Percentiles rank a stretch among this genome's conserved stretches.
These are phyloP conservation scores for Hippophae rhamnoides DNA, from an alignment of 306 rosid species.

Conservation along the genomic window DNA sequence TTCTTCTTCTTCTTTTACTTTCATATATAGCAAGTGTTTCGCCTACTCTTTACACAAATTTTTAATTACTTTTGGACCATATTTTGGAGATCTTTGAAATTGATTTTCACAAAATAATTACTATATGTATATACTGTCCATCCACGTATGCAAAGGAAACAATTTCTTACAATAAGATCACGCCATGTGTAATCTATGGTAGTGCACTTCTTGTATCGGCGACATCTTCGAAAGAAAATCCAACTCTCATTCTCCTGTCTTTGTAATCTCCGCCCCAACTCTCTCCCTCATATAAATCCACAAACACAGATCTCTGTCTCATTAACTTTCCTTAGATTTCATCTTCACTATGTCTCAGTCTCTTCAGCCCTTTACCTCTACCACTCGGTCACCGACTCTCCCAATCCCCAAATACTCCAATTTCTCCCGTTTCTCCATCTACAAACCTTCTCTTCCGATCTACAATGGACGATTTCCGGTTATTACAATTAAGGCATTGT, in stretches of 20 bases:
- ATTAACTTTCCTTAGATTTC: neutral
- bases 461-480: conserved; percentile 22
- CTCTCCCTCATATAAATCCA: conserved; percentile 1
- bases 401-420: conserved; percentile 13
- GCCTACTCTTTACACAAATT: no score
- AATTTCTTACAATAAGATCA: no score
- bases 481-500: conserved; percentile 26
- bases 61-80: no score
- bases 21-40: no score
- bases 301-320: neutral
- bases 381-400: conserved; percentile 20
- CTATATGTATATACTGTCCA: no score
- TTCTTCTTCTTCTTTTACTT: no score
- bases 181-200: no score
- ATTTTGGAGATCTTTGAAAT: no score
- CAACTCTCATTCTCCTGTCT: neutral
- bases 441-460: conserved; percentile 7
- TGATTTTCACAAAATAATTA: no score
- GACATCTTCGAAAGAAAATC: conserved; percentile 11
- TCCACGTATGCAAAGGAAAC: no score
- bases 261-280: conserved; percentile 6
- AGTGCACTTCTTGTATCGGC: conserved; percentile 2
- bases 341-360: conserved; percentile 54
- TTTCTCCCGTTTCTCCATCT: conserved; percentile 16
- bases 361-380: conserved; percentile 42